These are phyloP conservation scores for Pouteria glomerata DNA, from an alignment of 148 eudicot species.

Conservation along the genomic window DNA sequence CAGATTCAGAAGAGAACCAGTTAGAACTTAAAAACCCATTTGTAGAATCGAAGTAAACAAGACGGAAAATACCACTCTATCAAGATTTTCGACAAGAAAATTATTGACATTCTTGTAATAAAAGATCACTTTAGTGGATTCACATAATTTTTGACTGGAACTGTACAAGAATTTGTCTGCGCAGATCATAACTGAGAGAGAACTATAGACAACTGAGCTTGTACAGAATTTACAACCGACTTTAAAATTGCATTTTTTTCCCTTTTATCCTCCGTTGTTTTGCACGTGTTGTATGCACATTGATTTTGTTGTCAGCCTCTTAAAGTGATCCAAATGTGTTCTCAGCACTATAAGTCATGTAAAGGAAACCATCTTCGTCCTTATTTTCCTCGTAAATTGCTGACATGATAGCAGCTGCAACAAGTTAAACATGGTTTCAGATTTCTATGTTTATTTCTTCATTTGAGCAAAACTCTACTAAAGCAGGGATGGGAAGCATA, in stretches of 20 bases:
- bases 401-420: constrained; percentile 19
- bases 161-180: neutral
- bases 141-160: too few relatives aligned
- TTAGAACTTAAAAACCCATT: too few relatives aligned
- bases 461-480: too few relatives aligned
- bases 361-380: constrained; percentile 31
- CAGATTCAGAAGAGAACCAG: too few relatives aligned
- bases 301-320: neutral
- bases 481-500: neutral
- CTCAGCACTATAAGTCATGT: constrained; percentile 32
- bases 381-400: constrained; percentile 26
- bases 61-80: too few relatives aligned
- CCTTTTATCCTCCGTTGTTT: neutral
- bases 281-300: neutral
- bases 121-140: too few relatives aligned
- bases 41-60: too few relatives aligned
- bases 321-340: constrained; percentile 27
- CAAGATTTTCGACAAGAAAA: too few relatives aligned
- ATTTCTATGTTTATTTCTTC: neutral
- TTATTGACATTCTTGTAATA: too few relatives aligned
- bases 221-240: neutral
- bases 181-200: neutral
- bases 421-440: neutral
- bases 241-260: neutral
- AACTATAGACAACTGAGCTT: neutral